Evolutionary conservation across 345 rosid genomes (phyloP).

Genomic region (Bretschneidera sinensis): DNA sequence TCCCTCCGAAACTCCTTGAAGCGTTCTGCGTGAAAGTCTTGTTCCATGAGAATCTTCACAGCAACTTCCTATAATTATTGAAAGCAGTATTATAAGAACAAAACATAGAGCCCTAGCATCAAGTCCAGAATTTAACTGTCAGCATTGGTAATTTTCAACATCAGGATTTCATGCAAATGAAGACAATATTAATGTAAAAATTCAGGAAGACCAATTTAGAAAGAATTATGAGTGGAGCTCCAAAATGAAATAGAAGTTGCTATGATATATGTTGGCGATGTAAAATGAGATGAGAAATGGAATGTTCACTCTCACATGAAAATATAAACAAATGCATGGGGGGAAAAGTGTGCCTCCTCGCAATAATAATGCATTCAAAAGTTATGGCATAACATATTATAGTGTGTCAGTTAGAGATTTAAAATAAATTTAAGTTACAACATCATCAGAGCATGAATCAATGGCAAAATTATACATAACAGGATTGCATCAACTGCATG

Average conservation of each 20-base stretch:
- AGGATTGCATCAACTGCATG: background rate
- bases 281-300: no score
- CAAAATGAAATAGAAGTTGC: no score
- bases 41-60: slow-evolving; percentile 99
- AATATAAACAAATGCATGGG: no score
- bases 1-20: slow-evolving; percentile 92
- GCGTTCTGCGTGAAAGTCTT: slow-evolving; percentile 85
- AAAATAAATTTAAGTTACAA: no score
- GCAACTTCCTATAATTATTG: slow-evolving; percentile 81
- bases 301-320: background rate
- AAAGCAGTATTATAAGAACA: background rate
- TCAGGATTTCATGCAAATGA: background rate
- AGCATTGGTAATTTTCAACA: no score
- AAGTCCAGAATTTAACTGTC: no score
- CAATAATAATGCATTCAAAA: background rate
- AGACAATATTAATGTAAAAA: background rate
- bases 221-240: background rate
- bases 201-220: background rate
- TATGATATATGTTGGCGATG: no score
- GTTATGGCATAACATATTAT: background rate
- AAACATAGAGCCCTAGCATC: background rate
- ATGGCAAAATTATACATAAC: background rate
- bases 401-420: background rate
- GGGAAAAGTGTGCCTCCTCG: background rate
- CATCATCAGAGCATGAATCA: no score